Evolutionary conservation across 2,329 filamentous ascomycete species (phyloP).

Genomic region (Geosmithia flava): DNA sequence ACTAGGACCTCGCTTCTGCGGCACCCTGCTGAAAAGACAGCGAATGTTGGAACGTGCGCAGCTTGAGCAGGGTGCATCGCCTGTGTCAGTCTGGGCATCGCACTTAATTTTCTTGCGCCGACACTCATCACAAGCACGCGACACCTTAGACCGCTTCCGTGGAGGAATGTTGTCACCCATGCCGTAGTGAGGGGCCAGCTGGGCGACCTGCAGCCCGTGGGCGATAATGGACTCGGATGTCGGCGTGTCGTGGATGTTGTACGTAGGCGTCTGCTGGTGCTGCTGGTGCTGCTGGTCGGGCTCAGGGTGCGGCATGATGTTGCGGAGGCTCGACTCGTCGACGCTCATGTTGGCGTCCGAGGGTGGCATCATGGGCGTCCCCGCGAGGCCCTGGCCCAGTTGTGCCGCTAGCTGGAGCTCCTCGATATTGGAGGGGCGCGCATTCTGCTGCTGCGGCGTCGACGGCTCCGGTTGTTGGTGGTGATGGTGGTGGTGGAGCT

Average conservation of each 20-base stretch:
- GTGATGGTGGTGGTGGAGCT: slow-evolving; percentile 16
- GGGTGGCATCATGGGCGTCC: slow-evolving; percentile 32
- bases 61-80: slow-evolving; percentile 65
- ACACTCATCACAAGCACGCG: slow-evolving; percentile 80
- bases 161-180: slow-evolving; percentile 50
- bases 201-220: slow-evolving; percentile 21
- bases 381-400: slow-evolving; percentile 39
- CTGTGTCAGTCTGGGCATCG: slow-evolving; percentile 64
- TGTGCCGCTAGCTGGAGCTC: slow-evolving; percentile 47
- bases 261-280: slow-evolving; percentile 13
- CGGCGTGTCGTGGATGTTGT: slow-evolving; percentile 21
- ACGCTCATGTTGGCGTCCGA: slow-evolving; percentile 30
- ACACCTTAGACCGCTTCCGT: slow-evolving; percentile 74
- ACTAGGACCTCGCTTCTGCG: slow-evolving; percentile 78
- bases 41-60: slow-evolving; percentile 64
- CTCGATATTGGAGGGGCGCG: slow-evolving; percentile 33
- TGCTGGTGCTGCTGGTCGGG: slow-evolving; percentile 9
- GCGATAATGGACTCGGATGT: slow-evolving; percentile 21
- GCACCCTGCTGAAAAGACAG: slow-evolving; percentile 77
- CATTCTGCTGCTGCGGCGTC: slow-evolving; percentile 22
- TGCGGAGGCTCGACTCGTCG: slow-evolving; percentile 28
- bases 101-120: slow-evolving; percentile 84
- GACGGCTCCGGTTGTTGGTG: slow-evolving; percentile 15
- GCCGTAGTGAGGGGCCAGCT: slow-evolving; percentile 22
- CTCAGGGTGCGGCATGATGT: slow-evolving; percentile 13